phyloP scores from a whole-genome alignment of 2,329 filamentous ascomycete genomes.

The Fusarium redolens region DNA sequence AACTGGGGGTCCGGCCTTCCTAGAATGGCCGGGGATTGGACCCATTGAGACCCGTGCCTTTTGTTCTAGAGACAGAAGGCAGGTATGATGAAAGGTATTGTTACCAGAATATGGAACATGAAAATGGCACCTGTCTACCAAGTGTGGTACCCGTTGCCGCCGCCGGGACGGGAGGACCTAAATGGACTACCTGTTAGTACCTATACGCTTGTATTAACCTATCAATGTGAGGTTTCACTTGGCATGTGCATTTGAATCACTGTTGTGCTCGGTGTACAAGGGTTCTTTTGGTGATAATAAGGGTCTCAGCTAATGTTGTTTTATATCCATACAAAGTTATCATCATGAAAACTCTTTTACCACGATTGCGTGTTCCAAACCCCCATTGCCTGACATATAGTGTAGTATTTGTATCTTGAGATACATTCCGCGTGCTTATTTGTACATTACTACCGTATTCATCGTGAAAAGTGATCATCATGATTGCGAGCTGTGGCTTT shows the following conservation, averaged over 20 bases:
- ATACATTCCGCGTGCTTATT: background rate
- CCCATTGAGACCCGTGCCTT: constrained; percentile 13
- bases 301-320: background rate
- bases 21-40: constrained; percentile 22
- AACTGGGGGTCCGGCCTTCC: constrained; percentile 19
- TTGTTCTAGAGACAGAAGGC: constrained; percentile 25
- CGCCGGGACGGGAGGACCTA: background rate
- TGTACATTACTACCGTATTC: background rate
- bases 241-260: constrained; percentile 9
- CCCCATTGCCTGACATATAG: background rate
- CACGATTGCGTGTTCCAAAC: background rate
- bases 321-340: background rate
- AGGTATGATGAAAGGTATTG: constrained; percentile 15
- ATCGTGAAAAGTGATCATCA: constrained; percentile 10
- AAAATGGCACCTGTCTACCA: constrained; percentile 32
- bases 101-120: background rate
- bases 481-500: constrained; percentile 20
- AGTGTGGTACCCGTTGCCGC: constrained; percentile 32
- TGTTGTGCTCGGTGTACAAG: background rate
- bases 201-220: constrained; percentile 7
- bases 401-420: background rate
- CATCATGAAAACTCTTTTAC: constrained; percentile 16
- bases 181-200: background rate
- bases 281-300: background rate
- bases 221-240: constrained; percentile 19